These are phyloP conservation scores for Actinomortierella ambigua DNA, from an alignment of 371 early-diverging fungal species.

Conservation along the genomic window DNA sequence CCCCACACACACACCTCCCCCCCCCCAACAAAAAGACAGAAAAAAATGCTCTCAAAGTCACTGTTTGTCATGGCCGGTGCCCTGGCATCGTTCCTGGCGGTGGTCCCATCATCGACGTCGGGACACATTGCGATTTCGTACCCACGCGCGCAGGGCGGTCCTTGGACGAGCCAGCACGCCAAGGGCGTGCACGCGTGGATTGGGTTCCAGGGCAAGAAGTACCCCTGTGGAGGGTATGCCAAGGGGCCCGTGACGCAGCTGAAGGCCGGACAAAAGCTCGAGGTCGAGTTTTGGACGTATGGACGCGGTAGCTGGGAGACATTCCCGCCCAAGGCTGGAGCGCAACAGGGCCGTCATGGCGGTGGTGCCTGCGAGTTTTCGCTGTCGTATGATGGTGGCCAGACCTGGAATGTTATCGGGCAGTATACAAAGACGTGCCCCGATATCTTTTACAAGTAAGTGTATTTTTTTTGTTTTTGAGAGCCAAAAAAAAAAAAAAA, in stretches of 20 bases:
- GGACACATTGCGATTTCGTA: constrained; percentile 38
- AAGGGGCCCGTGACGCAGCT: constrained; percentile 29
- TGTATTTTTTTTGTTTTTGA: too few relatives aligned
- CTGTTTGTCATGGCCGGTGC: constrained; percentile 6
- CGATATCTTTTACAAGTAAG: constrained; percentile 45
- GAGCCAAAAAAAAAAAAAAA: too few relatives aligned
- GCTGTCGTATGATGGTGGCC: constrained; percentile 65
- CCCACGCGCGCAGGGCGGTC: constrained; percentile 40
- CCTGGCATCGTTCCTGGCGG: constrained; percentile 6
- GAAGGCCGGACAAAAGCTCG: constrained; percentile 37
- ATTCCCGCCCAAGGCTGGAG: constrained; percentile 17
- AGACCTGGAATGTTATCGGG: constrained; percentile 63
- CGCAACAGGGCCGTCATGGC: constrained; percentile 44
- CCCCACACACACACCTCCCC: not conserved
- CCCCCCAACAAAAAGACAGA: too few relatives aligned
- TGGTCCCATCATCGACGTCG: constrained; percentile 11
- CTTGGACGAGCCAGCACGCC: constrained; percentile 19
- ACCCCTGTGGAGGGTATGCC: constrained; percentile 39
- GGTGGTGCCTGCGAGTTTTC: constrained; percentile 79
- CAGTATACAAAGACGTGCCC: constrained; percentile 44
- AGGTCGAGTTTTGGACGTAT: constrained; percentile 41
- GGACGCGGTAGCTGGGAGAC: constrained; percentile 12
- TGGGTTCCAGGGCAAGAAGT: constrained; percentile 31
- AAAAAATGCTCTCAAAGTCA: too few relatives aligned
- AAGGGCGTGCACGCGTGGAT: constrained; percentile 31